A percentile compares a stretch with the other conserved stretches of the same genome.
Evolutionary conservation across 768 basidiomycete species (phyloP).

Genomic region (Trametes cubensis): DNA sequence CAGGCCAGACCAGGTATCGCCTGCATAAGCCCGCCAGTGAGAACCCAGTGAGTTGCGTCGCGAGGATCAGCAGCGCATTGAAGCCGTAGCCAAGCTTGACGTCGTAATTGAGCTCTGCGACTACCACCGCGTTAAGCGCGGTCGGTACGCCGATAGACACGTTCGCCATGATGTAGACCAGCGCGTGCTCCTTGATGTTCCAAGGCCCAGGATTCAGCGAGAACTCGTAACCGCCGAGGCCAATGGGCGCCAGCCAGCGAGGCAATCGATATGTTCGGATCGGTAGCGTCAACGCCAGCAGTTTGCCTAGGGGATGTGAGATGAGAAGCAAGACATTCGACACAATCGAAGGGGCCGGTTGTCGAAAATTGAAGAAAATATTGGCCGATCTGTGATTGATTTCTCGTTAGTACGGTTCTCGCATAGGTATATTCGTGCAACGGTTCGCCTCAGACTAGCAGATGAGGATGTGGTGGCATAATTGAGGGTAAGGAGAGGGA

Average conservation of each 20-base stretch:
- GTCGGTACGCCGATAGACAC: constrained; percentile 74
- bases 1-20: constrained; percentile 93
- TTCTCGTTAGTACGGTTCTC: neutral
- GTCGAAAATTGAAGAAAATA: constrained; percentile 93
- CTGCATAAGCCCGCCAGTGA: constrained; percentile 89
- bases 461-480: too few species aligned
- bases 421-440: too few species aligned
- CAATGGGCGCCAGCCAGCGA: constrained; percentile 33
- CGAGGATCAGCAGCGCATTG: constrained; percentile 73
- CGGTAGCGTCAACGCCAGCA: constrained; percentile 82
- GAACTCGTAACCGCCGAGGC: constrained; percentile 58
- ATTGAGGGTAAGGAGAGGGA: too few species aligned
- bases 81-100: constrained; percentile 77
- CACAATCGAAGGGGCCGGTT: constrained; percentile 81
- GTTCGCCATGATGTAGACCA: constrained; percentile 95
- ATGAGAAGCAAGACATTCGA: constrained; percentile 85
- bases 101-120: constrained; percentile 76
- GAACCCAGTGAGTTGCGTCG: constrained; percentile 95
- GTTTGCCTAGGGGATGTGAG: constrained; percentile 89
- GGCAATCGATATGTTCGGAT: constrained; percentile 74
- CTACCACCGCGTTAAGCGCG: constrained; percentile 87
- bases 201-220: constrained; percentile 95
- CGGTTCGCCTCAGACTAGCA: neutral
- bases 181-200: constrained; percentile 95
- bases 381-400: constrained; percentile 67